A percentile compares a stretch with the other conserved stretches of the same genome.
Conservation (phyloP, 2,329 filamentous ascomycete genomes). For the Alternaria triticimaculans region DNA sequence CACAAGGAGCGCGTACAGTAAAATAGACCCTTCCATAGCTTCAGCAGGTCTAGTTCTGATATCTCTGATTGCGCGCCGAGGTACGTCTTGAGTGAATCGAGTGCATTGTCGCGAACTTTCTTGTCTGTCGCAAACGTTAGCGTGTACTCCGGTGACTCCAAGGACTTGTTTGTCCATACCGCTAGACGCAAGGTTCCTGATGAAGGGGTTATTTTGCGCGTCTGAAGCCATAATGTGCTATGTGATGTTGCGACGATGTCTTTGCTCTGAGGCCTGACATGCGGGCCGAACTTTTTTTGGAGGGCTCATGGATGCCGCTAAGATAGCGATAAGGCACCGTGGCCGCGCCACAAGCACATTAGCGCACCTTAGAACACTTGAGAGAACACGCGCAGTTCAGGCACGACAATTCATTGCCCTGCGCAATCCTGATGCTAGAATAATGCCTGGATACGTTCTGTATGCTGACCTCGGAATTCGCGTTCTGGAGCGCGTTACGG, state of each 20-base stretch:
- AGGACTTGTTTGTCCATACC: too few relatives aligned
- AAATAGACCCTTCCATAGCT: slow-evolving; percentile 95
- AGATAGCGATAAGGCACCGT: slow-evolving; percentile 25
- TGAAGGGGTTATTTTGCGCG: slow-evolving; percentile 68
- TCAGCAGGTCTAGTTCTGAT: slow-evolving; percentile 73
- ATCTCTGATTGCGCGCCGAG: slow-evolving; percentile 70
- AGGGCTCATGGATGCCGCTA: slow-evolving; percentile 7
- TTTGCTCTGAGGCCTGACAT: slow-evolving; percentile 5
- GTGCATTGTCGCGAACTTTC: slow-evolving; percentile 76
- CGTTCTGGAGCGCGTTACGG: neutral
- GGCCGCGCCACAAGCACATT: neutral
- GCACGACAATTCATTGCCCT: neutral
- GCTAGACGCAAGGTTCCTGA: slow-evolving; percentile 83
- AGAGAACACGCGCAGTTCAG: neutral
- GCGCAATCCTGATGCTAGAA: neutral
- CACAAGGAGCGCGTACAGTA: slow-evolving; percentile 64
- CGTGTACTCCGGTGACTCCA: too few relatives aligned
- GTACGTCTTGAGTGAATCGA: slow-evolving; percentile 78
- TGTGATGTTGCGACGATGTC: neutral
- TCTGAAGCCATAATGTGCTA: slow-evolving; percentile 43
- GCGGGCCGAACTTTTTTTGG: slow-evolving; percentile 32
- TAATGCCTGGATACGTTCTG: neutral
- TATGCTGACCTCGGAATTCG: accelerated
- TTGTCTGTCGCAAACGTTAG: slow-evolving; percentile 65
- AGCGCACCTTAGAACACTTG: neutral